These are phyloP conservation scores for Flagelloscypha sp. DNA, from an alignment of 768 basidiomycete genomes.

Conservation along the genomic window DNA sequence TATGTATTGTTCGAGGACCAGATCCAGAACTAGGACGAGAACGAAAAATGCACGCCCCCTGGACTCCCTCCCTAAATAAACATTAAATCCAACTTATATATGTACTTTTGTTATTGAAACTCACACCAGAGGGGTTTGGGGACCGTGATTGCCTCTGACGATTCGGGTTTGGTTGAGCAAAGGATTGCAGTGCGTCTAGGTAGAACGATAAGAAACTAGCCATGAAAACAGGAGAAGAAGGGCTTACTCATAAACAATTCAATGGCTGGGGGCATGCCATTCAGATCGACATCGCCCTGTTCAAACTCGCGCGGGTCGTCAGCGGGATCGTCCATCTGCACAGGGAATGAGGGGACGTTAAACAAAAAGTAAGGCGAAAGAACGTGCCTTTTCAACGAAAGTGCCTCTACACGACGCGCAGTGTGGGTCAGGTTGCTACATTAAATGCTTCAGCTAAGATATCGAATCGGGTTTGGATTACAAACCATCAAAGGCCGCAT, in stretches of 20 bases:
- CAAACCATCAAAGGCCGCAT: conserved; percentile 82
- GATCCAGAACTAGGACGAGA: too few species aligned
- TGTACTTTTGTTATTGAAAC: too few species aligned
- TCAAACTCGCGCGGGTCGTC: conserved; percentile 73
- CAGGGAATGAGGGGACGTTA: background rate
- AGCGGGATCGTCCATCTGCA: conserved; percentile 62
- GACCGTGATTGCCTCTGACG: too few species aligned
- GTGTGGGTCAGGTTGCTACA: conserved; percentile 69
- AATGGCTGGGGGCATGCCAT: conserved; percentile 30
- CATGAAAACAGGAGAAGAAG: background rate
- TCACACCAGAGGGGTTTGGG: too few species aligned
- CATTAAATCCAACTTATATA: too few species aligned
- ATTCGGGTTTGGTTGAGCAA: too few species aligned
- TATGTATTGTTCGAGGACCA: too few species aligned
- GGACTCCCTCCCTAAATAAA: too few species aligned
- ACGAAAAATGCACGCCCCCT: too few species aligned
- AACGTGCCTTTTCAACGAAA: conserved; percentile 72
- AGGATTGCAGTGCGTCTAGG: too few species aligned
- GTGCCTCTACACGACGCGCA: conserved; percentile 76
- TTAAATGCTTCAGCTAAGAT: conserved; percentile 3
- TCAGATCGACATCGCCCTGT: conserved; percentile 20
- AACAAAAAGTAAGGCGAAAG: conserved; percentile 3
- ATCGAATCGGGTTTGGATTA: conserved; percentile 11
- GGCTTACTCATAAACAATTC: conserved; percentile 44
- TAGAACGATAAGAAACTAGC: too few species aligned